phyloP scores from a whole-genome alignment of 2,329 filamentous ascomycete species.

The Fusarium falciforme region DNA sequence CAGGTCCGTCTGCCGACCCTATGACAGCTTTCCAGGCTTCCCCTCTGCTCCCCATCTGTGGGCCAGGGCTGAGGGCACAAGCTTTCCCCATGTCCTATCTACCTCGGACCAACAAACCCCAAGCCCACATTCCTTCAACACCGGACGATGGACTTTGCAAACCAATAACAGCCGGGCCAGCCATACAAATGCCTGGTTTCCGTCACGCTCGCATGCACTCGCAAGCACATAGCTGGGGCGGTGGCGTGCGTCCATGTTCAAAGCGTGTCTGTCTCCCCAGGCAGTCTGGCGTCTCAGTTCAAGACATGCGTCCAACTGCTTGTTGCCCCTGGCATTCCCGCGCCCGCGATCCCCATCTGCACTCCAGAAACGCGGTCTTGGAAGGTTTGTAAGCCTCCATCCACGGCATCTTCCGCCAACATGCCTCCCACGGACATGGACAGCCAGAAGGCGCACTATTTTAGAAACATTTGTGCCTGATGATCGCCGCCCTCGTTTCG shows the following conservation, averaged over 20 bases:
- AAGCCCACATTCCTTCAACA: conserved; percentile 15
- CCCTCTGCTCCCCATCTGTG: not conserved
- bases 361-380: conserved; percentile 1
- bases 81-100: conserved; percentile 1
- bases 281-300: conserved; percentile 28
- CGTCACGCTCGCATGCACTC: not conserved
- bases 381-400: not conserved
- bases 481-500: conserved; percentile 3
- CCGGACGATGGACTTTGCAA: not conserved
- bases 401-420: conserved; percentile 1
- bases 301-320: conserved; percentile 24
- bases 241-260: conserved; percentile 3
- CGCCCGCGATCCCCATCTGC: not conserved
- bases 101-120: conserved; percentile 12
- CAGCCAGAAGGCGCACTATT: not conserved
- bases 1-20: not conserved
- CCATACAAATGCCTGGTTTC: not conserved
- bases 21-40: not conserved
- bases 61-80: not conserved
- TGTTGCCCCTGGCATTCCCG: not conserved
- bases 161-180: not conserved
- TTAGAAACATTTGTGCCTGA: conserved; percentile 1
- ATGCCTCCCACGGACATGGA: not conserved
- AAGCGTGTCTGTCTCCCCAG: conserved; percentile 3
- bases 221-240: not conserved